Base-by-base conservation (phyloP, 1,139 yeast species). In the Blastobotrys persicus region DNA sequence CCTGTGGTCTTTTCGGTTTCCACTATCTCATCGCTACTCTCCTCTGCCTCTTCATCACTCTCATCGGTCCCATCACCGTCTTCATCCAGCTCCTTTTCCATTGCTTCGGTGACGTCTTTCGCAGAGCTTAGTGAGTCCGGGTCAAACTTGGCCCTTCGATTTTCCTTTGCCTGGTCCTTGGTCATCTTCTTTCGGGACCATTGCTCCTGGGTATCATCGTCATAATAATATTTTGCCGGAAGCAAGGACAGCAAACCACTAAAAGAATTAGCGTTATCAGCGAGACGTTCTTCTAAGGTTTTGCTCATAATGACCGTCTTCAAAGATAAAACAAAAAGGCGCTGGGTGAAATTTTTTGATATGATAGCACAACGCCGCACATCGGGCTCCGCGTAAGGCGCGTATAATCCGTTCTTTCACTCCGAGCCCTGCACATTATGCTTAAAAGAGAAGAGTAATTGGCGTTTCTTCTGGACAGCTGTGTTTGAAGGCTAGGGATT, bases 201-300 rank as follows among this genome's bases (percentile, higher is more conserved):
- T 69, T 91, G 98, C 50, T 85, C 85, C 62, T 85, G 83, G 2
- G 84, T 76, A 57, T 80, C 80, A 41, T 85, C 88, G 63, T 81
- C 87, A 64, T 88, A 88, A 66, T 91, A 91, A 63, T 85, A 88
- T 64, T 89, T 88, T 7, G 97, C 95, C 6, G 98, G 98, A 52
- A 92, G 89, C 65, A 92, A 74, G 18, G 97, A 88, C 54, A 92
- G 73, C 50, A 92, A 74, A 39, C 97, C 96, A 65, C 88, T 91
- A 67, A 92, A 91, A 5, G 97, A 94, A 51, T 83, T 76, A 16
- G 96, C 85, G 64, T 88, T 95, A 46, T 85, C 81, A 67, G 83
- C 81, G 58, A 89, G 77, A 60, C 96, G 82, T 63, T 88, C 95
- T 50, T 62, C 64, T 40, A 62, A 52, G 16, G 64, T 56, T 49